Conservation (phyloP, 208 protist genomes). For the Naegleria gruberi region DNA sequence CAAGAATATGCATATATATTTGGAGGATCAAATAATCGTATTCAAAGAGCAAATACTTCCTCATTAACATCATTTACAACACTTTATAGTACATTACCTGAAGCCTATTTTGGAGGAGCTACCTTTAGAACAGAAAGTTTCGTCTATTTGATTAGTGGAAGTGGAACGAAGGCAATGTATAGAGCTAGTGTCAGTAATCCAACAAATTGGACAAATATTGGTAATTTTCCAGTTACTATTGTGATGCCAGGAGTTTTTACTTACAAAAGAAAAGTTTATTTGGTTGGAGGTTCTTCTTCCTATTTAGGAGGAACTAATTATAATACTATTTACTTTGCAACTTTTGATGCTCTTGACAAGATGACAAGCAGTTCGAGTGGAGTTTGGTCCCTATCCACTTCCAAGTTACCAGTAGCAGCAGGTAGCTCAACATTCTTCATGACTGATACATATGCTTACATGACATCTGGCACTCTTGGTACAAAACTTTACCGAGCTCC, state of each 20-base stretch:
- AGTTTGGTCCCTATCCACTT: background rate
- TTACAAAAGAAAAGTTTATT: background rate
- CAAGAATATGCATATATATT: background rate
- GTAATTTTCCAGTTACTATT: background rate
- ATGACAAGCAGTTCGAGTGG: too few relatives aligned
- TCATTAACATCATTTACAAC: background rate
- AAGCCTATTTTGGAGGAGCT: too few relatives aligned
- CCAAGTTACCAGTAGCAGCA: background rate
- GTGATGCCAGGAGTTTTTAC: background rate
- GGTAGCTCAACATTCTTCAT: background rate
- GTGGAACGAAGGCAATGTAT: background rate
- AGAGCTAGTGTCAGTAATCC: background rate
- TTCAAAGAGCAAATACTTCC: background rate
- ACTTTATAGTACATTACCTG: background rate
- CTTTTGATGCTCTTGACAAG: background rate
- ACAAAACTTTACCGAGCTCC: background rate
- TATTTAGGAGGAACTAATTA: background rate
- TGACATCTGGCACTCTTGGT: background rate
- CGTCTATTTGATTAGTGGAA: background rate
- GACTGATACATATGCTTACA: background rate
- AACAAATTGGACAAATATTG: background rate
- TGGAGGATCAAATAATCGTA: background rate
- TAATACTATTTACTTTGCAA: background rate
- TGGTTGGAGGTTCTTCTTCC: background rate
- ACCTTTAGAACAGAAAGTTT: background rate